Evolutionary conservation across 805 yeast species (phyloP), one percentile per base, ranked within the genome.

Genomic region (Isabelozyma pseudorhagii): DNA sequence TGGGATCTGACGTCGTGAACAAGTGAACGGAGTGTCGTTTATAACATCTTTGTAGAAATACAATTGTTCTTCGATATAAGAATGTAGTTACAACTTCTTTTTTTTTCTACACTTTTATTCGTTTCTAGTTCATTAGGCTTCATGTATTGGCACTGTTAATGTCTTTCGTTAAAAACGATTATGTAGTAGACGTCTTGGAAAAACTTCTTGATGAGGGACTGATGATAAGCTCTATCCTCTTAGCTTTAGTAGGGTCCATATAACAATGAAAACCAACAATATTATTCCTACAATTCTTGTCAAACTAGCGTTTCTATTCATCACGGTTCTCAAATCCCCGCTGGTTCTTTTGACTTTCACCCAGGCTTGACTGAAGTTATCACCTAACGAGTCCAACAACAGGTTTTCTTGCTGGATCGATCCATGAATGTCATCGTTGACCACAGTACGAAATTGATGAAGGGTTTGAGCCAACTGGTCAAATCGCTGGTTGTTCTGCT

Each of bases 1-100:
- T 93, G 42, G 98, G 98, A 14, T 84, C 83, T 55, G 92, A 87
- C 62, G 91, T 85, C 34, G 85, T 72, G 17, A 68, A 72, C 52
- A 64, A 66, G 49, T 55, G 61, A 40, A 21, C 6, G 25, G 25
- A 21, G 25, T 21, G 25, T 21, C 25, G 25, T 57, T 21, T 6
- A 21, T 54, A 40, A 50, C 27, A 34, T 44, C 46, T 47, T 25
- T n/a, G 25, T 14, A 21, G 38, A 6, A 13, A 25, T 18, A 17
- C 36, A 31, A 31, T 21, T 21, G 13, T 5, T 38, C 8, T 44
- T 36, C 14, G 15, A 17, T n/a, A 7, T 27, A 8, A 39, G 45
- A 13, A 8, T 2, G 17, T 15, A 2, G 17, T 13, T 10, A 13
- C 27, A 18, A 6, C 13, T 10, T 27, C 14, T n/a, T 10, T n/a